Conservation (phyloP, 2,329 filamentous ascomycete genomes). For the Thelonectria blattea region DNA sequence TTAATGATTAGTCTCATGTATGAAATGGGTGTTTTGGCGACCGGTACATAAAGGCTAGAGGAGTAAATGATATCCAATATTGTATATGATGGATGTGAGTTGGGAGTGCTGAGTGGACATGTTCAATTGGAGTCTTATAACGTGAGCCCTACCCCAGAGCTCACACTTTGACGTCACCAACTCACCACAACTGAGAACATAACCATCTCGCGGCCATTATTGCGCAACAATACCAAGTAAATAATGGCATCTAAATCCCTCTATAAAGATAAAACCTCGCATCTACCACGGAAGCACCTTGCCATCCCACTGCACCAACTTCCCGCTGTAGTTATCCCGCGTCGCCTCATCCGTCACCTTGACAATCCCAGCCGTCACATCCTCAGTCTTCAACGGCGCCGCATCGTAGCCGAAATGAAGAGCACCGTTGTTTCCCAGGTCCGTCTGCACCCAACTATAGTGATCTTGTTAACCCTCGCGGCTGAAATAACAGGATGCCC, state of each 20-base stretch:
- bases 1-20: not conserved
- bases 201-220: too few relatives aligned
- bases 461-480: not conserved
- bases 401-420: not conserved
- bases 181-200: too few relatives aligned
- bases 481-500: not conserved
- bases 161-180: too few relatives aligned
- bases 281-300: not conserved
- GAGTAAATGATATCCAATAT: too few relatives aligned
- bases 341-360: not conserved
- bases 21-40: too few relatives aligned
- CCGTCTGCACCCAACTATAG: not conserved
- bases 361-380: not conserved
- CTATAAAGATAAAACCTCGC: not conserved
- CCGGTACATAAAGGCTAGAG: too few relatives aligned
- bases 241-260: too few relatives aligned
- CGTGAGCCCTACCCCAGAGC: too few relatives aligned
- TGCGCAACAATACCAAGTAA: too few relatives aligned
- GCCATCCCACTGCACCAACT: slow-evolving; percentile 1
- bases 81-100: too few relatives aligned
- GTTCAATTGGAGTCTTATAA: too few relatives aligned
- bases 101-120: too few relatives aligned
- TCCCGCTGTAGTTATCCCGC: not conserved
- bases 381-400: not conserved
- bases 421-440: not conserved